Base-by-base conservation (phyloP, 2,329 filamentous ascomycete species). In the Fusarium temperatum region DNA sequence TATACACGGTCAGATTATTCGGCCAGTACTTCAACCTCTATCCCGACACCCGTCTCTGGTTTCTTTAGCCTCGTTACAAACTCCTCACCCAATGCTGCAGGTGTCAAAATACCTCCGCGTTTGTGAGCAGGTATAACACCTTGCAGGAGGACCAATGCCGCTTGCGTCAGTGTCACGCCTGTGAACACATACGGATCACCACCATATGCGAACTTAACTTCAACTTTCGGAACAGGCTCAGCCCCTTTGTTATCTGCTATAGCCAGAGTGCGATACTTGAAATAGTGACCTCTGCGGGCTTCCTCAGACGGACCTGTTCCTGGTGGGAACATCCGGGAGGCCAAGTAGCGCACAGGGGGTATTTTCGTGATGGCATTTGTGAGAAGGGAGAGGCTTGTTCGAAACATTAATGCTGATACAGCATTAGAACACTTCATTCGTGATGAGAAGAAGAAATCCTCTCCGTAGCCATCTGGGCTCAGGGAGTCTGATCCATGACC, bases 181-280 rank as follows among this genome's bases (percentile, higher is more conserved):
- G 75, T 77, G 22, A 75, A 73, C 44, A 66, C 66, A 24, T 76
- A 76, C 14, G 75, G 55, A 55, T 71, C 72, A 15, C 74, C 69
- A 11, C 63, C 42, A 22, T 73, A 76, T 20, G 50, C 47, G 41
- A 76, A 73, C 39, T 42, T 62, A 41, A 75, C 65, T 42, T 73
- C 66, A 6, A 71, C 61, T 36, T 51, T 51, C 13, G 42, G 14
- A 14, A 30, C 32, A 47, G 32, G 17, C 32, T 32, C 30, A 30
- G 36, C 36, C 36, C 47, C 15, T 51, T 57, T 32, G 15, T 10
- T 36, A 5, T 76, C 72, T 5, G 68, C 66, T 41, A 75, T 26
- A 15, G 62, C 74, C 20, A 76, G 20, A 15, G 50, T 61, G 36
- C 72, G 67, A 39, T 76, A 73, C 18, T 56, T 65, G 28, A 76